Percentiles rank a stretch among this genome's conserved stretches.
Conservation (phyloP, 306 rosid species). For the Inga oerstediana region DNA sequence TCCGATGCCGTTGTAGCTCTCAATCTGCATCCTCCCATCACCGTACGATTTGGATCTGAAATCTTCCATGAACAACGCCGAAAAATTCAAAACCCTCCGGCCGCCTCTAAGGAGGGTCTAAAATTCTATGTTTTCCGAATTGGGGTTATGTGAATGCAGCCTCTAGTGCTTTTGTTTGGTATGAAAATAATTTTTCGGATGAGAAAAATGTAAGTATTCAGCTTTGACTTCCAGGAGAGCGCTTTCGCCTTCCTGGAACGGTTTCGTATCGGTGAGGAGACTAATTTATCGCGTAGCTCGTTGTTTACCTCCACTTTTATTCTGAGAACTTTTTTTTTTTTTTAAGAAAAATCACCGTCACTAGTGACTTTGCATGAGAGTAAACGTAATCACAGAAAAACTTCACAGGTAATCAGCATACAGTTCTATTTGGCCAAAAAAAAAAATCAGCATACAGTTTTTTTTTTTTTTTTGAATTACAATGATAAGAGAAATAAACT, state of each 20-base stretch:
- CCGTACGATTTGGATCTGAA: constrained; percentile 81
- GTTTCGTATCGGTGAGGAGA: constrained; percentile 34
- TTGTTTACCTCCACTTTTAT: too few species aligned
- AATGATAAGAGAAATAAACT: too few species aligned
- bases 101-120: not conserved
- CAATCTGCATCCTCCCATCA: constrained; percentile 71
- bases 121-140: not conserved
- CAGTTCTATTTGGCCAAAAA: too few species aligned
- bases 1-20: constrained; percentile 46
- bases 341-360: too few species aligned
- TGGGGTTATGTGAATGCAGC: constrained; percentile 8
- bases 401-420: too few species aligned
- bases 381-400: too few species aligned
- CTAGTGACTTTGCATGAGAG: too few species aligned
- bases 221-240: constrained; percentile 14
- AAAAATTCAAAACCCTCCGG: not conserved
- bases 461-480: too few species aligned
- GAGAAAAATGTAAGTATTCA: constrained; percentile 1
- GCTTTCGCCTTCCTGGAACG: constrained; percentile 34
- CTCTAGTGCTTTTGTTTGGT: not conserved
- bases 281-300: not conserved
- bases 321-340: too few species aligned
- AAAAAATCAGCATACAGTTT: too few species aligned
- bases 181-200: not conserved
- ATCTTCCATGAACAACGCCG: constrained; percentile 41